A percentile compares a stretch with the other conserved stretches of the same genome.
Evolutionary conservation across 1,284 basidiomycete species (phyloP).

Genomic region (Ganoderma boninense): DNA sequence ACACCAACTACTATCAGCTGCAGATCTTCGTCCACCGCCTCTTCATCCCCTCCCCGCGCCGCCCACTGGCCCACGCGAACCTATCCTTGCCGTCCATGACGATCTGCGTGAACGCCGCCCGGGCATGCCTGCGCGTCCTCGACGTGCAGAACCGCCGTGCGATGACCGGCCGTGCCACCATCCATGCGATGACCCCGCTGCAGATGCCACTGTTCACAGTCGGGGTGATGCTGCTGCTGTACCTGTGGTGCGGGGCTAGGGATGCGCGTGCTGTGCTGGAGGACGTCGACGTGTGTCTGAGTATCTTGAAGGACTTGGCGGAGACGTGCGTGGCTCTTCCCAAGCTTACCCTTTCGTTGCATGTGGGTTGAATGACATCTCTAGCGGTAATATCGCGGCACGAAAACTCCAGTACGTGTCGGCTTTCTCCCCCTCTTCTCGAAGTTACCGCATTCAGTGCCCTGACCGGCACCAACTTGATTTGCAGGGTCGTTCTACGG

Average conservation of each 20-base stretch:
- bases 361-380: not conserved
- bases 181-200: slow-evolving; percentile 31
- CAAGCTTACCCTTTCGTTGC: too few species aligned
- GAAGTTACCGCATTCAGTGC: too few species aligned
- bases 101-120: slow-evolving; percentile 86
- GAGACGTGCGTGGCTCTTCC: slow-evolving; percentile 41
- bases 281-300: slow-evolving; percentile 73
- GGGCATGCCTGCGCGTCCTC: slow-evolving; percentile 79
- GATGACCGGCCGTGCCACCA: not conserved
- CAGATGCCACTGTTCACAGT: slow-evolving; percentile 60
- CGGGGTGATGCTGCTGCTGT: slow-evolving; percentile 70
- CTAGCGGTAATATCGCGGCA: slow-evolving; percentile 3
- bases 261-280: slow-evolving; percentile 65
- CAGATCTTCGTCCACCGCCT: slow-evolving; percentile 85
- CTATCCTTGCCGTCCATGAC: slow-evolving; percentile 77
- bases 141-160: slow-evolving; percentile 58
- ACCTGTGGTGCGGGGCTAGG: slow-evolving; percentile 66
- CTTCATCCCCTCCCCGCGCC: slow-evolving; percentile 74
- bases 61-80: slow-evolving; percentile 62
- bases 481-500: not conserved
- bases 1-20: slow-evolving; percentile 74
- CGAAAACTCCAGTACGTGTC: slow-evolving; percentile 9
- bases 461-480: not conserved
- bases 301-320: slow-evolving; percentile 59
- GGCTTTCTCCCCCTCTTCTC: not conserved